These are phyloP conservation scores for Xylaria sp. DNA, from an alignment of 2,329 filamentous ascomycete species.

Conservation along the genomic window DNA sequence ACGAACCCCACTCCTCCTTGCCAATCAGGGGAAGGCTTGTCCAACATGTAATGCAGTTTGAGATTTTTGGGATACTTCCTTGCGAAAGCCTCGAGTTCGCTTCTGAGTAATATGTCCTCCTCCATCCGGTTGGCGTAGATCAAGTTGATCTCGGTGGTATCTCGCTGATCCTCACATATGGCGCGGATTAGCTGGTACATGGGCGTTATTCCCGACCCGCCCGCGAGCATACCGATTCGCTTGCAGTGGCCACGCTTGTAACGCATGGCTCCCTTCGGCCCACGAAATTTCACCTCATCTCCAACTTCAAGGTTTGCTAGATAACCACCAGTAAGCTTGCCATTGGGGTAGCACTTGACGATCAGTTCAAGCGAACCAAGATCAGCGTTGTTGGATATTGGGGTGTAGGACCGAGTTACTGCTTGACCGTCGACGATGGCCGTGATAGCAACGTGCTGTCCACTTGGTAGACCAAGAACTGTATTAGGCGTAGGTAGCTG, in stretches of 20 bases:
- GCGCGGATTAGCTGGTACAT: constrained; percentile 72
- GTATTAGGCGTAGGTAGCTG: constrained; percentile 56
- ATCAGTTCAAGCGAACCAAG: constrained; percentile 61
- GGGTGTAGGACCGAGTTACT: constrained; percentile 65
- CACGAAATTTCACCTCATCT: constrained; percentile 62
- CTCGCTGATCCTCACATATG: constrained; percentile 69
- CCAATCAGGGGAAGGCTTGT: constrained; percentile 60
- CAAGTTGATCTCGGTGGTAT: constrained; percentile 65
- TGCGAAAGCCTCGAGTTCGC: constrained; percentile 65
- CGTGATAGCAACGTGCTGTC: constrained; percentile 66
- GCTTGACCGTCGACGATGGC: constrained; percentile 57
- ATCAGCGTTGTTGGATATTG: constrained; percentile 61
- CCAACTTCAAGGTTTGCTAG: constrained; percentile 59
- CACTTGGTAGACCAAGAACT: constrained; percentile 64
- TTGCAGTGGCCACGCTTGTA: constrained; percentile 57
- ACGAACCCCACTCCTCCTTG: constrained; percentile 60
- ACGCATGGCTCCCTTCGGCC: constrained; percentile 66
- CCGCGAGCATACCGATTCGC: constrained; percentile 65
- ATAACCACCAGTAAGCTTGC: constrained; percentile 61
- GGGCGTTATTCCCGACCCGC: constrained; percentile 63
- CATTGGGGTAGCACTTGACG: constrained; percentile 62
- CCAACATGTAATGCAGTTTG: constrained; percentile 65
- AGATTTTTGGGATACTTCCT: constrained; percentile 63
- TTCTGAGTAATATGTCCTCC: constrained; percentile 67
- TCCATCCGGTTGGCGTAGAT: constrained; percentile 69